Evolutionary conservation across 139 green algal genomes (phyloP), one percentile per base, ranked within the genome.

Genomic region (Nannochloris sp.): DNA sequence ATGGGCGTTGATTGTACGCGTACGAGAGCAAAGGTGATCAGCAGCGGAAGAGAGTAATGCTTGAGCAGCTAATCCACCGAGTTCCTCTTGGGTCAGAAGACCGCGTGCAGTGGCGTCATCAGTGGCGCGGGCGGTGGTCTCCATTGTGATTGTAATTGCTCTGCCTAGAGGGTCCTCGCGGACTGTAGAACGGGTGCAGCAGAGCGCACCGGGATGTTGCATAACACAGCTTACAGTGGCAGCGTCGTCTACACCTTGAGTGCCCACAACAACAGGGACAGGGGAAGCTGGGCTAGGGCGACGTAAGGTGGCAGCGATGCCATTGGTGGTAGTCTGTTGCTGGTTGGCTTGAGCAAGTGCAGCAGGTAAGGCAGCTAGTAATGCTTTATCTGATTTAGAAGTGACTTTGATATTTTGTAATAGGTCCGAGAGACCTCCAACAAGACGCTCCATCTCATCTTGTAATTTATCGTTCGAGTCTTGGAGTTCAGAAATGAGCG

Each of bases 171-270:
- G 31, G 36, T 81, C 66, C 9, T 42, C 35, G 24, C 63, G 35
- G n/a, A 67, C 58, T 4, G 51, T 57, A 7, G 70, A 74, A 14
- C 64, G 59, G 14, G 53, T 81, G 60, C 72, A 81, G 66, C 75
- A 81, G 14, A 74, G 55, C 30, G 27, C 34, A 10, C 68, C 68
- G 0, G 68, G 68, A 56, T 75, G 68, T 63, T 70, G 68, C 34
- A 75, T 33, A 23, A 39, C 42, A 55, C 68, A 75, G 24, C 19
- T 30, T 24, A 67, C 9, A 12, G 9, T 36, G 48, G 15, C 57
- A 42, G 4, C n/a, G n/a, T n/a, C n/a, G n/a, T n/a, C n/a, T n/a
- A n/a, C n/a, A n/a, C n/a, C n/a, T n/a, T n/a, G n/a, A n/a, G n/a
- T n/a, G n/a, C n/a, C n/a, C n/a, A n/a, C n/a, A n/a, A n/a, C n/a